Evolutionary conservation across 2,329 filamentous ascomycete species (phyloP), one percentile per base, ranked within the genome.

Genomic region (Clonostachys solani): DNA sequence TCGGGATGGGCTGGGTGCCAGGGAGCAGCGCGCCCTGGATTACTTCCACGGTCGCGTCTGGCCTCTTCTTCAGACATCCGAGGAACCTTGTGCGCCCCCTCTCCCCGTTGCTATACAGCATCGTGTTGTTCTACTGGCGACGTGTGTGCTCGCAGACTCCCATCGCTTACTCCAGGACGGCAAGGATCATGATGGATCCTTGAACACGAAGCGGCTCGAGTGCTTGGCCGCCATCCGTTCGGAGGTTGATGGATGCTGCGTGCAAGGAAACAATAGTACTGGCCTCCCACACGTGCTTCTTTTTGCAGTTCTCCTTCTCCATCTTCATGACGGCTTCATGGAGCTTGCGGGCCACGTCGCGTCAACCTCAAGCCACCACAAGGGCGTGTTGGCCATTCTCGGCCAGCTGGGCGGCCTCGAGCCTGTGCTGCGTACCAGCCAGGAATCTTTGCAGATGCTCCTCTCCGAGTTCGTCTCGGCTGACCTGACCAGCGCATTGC

Each of bases 391-490:
- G 35, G 66, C 67, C 5, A 68, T 69, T 4, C 50, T 69, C 6
- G 55, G 58, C 17, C 57, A 58, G 17, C 53, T 65, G 1, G 62
- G 62, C 0, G 62, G 61, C 12, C 55, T 65, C 44, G 50, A 55
- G 0, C 12, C 48, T 0, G 59, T 61, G 1, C 18, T 65, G 3
- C 48, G 40, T 2, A 55, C 48, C 4, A 55, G 59, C 1, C 59
- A 58, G 4, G 60, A 63, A 17, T 55, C 62, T 2, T 50, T 65
- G 5, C 60, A 68, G 12, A 57, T 73, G 52, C 65, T 73, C 42
- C 47, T 73, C 7, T 71, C 70, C 0, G 68, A 71, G 43, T 73
- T 73, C 42, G 63, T 63, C 3, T 71, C 70, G 0, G 65, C 68
- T 46, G 70, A 73, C 47, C 57, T 73, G 10, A 72, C 68, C 1